A percentile compares a stretch with the other conserved stretches of the same genome.
These are phyloP conservation scores for Scutellaria baicalensis DNA, from an alignment of 257 asterid genomes.

Conservation along the genomic window DNA sequence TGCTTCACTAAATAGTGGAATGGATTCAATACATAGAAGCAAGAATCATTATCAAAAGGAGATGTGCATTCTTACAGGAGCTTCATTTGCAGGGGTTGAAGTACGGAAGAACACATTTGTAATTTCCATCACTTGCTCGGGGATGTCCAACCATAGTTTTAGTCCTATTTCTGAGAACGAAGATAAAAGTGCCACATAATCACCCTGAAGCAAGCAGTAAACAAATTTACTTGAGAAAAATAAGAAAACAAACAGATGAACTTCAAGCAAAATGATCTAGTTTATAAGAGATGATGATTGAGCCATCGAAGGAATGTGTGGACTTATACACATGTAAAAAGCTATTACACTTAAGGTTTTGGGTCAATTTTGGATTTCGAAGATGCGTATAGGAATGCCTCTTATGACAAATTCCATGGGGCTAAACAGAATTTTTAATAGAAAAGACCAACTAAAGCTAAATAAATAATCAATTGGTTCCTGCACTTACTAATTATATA, in stretches of 20 bases:
- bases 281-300: neutral
- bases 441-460: constrained; percentile 4
- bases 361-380: neutral
- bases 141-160: constrained; percentile 83
- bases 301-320: neutral
- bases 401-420: neutral
- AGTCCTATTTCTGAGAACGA: constrained; percentile 94
- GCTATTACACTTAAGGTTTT: neutral
- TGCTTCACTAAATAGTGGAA: constrained; percentile 44
- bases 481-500: neutral
- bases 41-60: neutral
- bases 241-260: neutral
- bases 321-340: no score
- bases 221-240: neutral
- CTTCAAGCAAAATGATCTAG: neutral
- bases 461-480: neutral
- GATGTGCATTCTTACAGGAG: constrained; percentile 48
- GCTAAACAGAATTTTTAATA: neutral
- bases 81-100: constrained; percentile 83
- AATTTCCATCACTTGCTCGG: constrained; percentile 95
- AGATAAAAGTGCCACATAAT: constrained; percentile 88
- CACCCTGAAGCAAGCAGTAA: constrained; percentile 63
- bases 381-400: neutral
- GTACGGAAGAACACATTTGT: constrained; percentile 76
- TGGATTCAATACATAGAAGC: constrained; percentile 17